Evolutionary conservation across 2,329 filamentous ascomycete species (phyloP).

Genomic region (Corinectria fuckeliana): DNA sequence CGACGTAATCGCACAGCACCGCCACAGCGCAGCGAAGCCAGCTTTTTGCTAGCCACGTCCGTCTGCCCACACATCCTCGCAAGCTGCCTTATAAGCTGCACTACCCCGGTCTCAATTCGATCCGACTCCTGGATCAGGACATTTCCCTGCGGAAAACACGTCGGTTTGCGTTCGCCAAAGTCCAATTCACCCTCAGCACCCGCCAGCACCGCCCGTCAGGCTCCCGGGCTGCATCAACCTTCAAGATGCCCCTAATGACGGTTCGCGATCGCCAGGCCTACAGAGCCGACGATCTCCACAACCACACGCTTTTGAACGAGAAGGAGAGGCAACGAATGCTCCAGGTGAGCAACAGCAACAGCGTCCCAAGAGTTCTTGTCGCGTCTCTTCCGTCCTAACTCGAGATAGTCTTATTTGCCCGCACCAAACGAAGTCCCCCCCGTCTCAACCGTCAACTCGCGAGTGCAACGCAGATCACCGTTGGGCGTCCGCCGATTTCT

Average conservation of each 20-base stretch:
- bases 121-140: slow-evolving; percentile 10
- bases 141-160: background rate
- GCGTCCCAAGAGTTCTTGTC: background rate
- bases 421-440: slow-evolving; percentile 43
- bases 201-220: slow-evolving; percentile 30
- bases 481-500: slow-evolving; percentile 69
- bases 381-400: background rate
- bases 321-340: slow-evolving; percentile 47
- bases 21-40: slow-evolving; percentile 30
- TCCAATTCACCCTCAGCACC: background rate
- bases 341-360: slow-evolving; percentile 38
- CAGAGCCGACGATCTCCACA: slow-evolving; percentile 46
- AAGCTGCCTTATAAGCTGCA: slow-evolving; percentile 35
- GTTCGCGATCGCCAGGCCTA: slow-evolving; percentile 47
- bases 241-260: slow-evolving; percentile 44
- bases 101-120: slow-evolving; percentile 17
- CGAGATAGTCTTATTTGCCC: slow-evolving; percentile 44
- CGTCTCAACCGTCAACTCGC: slow-evolving; percentile 27
- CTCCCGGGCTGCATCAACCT: slow-evolving; percentile 36
- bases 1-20: slow-evolving; percentile 38
- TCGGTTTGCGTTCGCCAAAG: background rate
- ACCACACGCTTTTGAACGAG: slow-evolving; percentile 45
- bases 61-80: slow-evolving; percentile 27
- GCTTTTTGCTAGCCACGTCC: slow-evolving; percentile 33
- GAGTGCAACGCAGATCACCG: slow-evolving; percentile 45